Conservation (phyloP, 1,284 basidiomycete species). For the Pyrrhoderma noxium region DNA sequence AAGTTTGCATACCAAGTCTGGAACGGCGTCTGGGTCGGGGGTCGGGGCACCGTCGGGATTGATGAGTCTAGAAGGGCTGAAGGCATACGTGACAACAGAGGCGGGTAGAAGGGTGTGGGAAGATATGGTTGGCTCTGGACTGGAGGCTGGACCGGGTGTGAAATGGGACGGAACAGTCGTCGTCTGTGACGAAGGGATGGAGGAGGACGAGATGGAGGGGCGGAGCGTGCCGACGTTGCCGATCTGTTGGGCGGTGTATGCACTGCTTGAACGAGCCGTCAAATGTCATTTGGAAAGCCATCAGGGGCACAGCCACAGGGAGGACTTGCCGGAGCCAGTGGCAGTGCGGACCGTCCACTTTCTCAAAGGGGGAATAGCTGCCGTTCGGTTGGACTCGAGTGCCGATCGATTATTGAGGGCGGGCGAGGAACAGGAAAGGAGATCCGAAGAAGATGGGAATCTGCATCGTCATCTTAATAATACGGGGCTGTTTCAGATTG, state of each 20-base stretch:
- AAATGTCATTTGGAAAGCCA: no score
- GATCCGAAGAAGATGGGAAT: no score
- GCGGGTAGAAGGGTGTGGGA: slow-evolving; percentile 65
- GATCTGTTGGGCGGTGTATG: slow-evolving; percentile 60
- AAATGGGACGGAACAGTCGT: slow-evolving; percentile 68
- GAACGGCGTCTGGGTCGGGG: no score
- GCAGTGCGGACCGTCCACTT: slow-evolving; percentile 40
- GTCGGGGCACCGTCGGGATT: slow-evolving; percentile 39
- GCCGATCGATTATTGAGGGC: slow-evolving; percentile 20
- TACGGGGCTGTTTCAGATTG: slow-evolving; percentile 42
- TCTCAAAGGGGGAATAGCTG: slow-evolving; percentile 60
- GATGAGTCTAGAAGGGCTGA: slow-evolving; percentile 56
- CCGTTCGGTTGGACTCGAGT: slow-evolving; percentile 31
- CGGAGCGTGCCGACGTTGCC: slow-evolving; percentile 41
- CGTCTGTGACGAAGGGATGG: slow-evolving; percentile 71
- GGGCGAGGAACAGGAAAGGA: slow-evolving; percentile 32
- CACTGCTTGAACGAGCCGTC: slow-evolving; percentile 49
- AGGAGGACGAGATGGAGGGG: slow-evolving; percentile 38
- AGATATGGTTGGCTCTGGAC: slow-evolving; percentile 31
- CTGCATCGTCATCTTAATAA: no score
- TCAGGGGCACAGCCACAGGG: no score
- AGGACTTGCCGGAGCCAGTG: no score
- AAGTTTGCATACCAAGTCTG: slow-evolving; percentile 26
- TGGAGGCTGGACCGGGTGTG: slow-evolving; percentile 8
- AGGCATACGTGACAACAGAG: slow-evolving; percentile 73